These are phyloP conservation scores for Senna siamea DNA, from an alignment of 306 rosid species.

Conservation along the genomic window DNA sequence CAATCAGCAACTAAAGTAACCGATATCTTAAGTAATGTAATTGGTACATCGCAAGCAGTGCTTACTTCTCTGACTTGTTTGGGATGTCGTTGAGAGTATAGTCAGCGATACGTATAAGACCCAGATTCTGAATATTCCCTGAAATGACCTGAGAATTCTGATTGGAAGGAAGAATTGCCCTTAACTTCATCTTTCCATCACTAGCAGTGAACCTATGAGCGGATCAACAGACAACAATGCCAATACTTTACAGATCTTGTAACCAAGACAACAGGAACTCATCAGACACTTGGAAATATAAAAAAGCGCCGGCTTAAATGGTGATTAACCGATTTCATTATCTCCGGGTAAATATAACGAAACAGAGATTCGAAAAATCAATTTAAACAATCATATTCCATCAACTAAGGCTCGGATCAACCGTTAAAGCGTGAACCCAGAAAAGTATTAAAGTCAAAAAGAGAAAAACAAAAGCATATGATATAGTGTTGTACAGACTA, in stretches of 20 bases:
- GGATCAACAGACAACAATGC: neutral
- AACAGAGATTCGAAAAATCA: neutral
- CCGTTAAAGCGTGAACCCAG: neutral
- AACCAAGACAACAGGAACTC: neutral
- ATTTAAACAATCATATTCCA: neutral
- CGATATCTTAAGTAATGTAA: neutral
- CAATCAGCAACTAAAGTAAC: neutral
- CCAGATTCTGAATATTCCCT: conserved; percentile 82
- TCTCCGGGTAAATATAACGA: neutral
- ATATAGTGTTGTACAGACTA: too few relatives aligned
- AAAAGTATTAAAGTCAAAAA: too few relatives aligned
- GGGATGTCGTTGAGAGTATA: conserved; percentile 81
- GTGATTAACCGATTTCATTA: neutral
- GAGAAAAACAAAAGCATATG: too few relatives aligned
- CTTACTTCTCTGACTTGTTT: conserved; percentile 77
- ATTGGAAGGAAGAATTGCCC: conserved; percentile 60
- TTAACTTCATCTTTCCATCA: conserved; percentile 77
- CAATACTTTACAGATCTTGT: conserved; percentile 15
- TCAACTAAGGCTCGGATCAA: neutral
- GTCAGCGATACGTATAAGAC: conserved; percentile 72
- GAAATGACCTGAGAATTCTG: conserved; percentile 56
- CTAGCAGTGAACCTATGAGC: conserved; percentile 70
- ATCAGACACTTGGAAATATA: neutral
- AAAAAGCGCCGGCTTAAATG: neutral
- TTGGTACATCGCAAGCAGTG: neutral